Conservation (phyloP, 306 rosid species). For the Cucurbita ficifolia region DNA sequence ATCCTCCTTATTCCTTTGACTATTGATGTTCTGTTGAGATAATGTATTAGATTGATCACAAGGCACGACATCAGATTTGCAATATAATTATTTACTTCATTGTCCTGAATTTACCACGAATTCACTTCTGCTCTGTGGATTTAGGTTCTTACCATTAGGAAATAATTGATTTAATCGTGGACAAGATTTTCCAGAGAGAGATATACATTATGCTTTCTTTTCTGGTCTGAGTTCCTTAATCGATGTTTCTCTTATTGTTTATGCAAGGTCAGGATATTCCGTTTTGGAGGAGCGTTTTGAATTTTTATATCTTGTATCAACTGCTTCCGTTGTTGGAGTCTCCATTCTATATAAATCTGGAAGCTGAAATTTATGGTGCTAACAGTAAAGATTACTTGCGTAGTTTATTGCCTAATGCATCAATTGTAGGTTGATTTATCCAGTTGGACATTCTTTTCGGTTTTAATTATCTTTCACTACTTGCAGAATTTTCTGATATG, state of each 20-base stretch:
- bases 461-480: neutral
- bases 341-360: neutral
- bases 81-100: too few relatives aligned
- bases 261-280: conserved; percentile 42
- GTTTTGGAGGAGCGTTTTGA: conserved; percentile 66
- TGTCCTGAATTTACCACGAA: too few relatives aligned
- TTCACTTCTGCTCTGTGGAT: too few relatives aligned
- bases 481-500: neutral
- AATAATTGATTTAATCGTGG: neutral
- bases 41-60: too few relatives aligned
- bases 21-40: too few relatives aligned
- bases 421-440: neutral
- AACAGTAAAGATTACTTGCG: neutral
- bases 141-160: neutral
- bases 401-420: neutral
- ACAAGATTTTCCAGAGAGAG: neutral
- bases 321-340: neutral
- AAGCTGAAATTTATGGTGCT: conserved; percentile 8
- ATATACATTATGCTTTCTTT: neutral
- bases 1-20: neutral
- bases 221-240: neutral
- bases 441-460: neutral
- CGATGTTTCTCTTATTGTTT: neutral
- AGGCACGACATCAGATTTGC: too few relatives aligned
- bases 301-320: conserved; percentile 52